phyloP scores from a whole-genome alignment of 768 basidiomycete species.

The Dictyophora rubrovolvata region DNA sequence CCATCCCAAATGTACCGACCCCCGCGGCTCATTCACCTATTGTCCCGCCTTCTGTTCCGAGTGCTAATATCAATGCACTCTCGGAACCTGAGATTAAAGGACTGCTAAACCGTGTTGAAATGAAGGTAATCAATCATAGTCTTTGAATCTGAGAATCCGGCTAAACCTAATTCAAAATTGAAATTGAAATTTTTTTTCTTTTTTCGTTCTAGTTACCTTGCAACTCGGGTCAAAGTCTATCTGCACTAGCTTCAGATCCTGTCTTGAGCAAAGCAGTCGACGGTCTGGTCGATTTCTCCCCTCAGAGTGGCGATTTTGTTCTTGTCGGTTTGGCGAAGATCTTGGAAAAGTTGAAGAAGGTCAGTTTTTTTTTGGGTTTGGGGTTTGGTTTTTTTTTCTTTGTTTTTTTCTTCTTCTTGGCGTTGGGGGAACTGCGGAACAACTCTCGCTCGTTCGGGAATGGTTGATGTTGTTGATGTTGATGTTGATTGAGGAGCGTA shows the following conservation, averaged over 20 bases:
- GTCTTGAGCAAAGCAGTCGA: neutral
- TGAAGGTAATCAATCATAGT: neutral
- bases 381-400: neutral
- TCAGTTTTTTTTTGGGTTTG: neutral
- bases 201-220: slow-evolving; percentile 1
- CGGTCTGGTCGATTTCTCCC: neutral
- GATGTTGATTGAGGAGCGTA: too few species aligned
- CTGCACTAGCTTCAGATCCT: neutral
- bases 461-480: too few species aligned
- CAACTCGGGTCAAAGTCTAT: slow-evolving; percentile 5
- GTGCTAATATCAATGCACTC: neutral
- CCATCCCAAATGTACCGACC: too few species aligned
- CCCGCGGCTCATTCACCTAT: too few species aligned
- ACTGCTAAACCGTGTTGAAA: neutral
- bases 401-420: neutral
- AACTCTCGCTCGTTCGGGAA: too few species aligned
- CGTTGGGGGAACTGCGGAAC: too few species aligned
- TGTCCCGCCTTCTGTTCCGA: neutral
- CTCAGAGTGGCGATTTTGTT: neutral
- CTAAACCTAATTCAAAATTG: too few species aligned
- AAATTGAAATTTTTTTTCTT: neutral
- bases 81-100: neutral
- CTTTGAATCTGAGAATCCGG: too few species aligned
- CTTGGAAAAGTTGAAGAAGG: slow-evolving; percentile 6
- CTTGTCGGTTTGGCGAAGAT: neutral